phyloP scores from a whole-genome alignment of 345 rosid species.

The Abelmoschus esculentus region DNA sequence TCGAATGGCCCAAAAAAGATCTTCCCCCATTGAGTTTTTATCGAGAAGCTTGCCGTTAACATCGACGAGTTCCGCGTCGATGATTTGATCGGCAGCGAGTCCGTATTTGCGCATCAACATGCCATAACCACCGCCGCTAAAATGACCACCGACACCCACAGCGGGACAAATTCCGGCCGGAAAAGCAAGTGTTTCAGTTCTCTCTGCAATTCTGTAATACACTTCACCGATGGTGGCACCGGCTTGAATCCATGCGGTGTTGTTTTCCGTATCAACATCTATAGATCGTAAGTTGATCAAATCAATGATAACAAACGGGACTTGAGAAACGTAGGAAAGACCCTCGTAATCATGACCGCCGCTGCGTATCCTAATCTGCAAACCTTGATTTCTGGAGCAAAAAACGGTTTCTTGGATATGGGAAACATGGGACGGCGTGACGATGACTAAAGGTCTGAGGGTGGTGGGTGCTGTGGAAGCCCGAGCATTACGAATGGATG shows the following conservation, averaged over 20 bases:
- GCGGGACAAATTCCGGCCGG: not conserved
- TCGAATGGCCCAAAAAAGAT: not conserved
- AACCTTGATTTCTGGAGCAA: not conserved
- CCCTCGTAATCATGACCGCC: constrained; percentile 1
- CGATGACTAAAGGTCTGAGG: not conserved
- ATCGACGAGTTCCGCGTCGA: not conserved
- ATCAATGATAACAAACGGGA: not conserved
- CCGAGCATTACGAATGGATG: not conserved
- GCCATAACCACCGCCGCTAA: constrained; percentile 2
- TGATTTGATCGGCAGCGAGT: not conserved
- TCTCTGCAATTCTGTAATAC: not conserved
- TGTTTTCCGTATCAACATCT: not conserved
- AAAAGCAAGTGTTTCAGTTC: not conserved
- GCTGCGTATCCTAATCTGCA: not conserved
- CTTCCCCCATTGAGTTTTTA: not conserved
- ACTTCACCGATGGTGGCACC: constrained; percentile 1
- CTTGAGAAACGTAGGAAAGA: not conserved
- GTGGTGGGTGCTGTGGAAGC: not conserved
- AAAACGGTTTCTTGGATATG: not conserved
- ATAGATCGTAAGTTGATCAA: not conserved
- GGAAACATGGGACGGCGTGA: not conserved
- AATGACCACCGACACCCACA: not conserved
- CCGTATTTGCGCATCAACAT: constrained; percentile 2
- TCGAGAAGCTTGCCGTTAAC: not conserved
- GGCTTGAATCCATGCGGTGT: not conserved